Conservation (phyloP, 2,329 filamentous ascomycete genomes). For the Penicillium sp. region DNA sequence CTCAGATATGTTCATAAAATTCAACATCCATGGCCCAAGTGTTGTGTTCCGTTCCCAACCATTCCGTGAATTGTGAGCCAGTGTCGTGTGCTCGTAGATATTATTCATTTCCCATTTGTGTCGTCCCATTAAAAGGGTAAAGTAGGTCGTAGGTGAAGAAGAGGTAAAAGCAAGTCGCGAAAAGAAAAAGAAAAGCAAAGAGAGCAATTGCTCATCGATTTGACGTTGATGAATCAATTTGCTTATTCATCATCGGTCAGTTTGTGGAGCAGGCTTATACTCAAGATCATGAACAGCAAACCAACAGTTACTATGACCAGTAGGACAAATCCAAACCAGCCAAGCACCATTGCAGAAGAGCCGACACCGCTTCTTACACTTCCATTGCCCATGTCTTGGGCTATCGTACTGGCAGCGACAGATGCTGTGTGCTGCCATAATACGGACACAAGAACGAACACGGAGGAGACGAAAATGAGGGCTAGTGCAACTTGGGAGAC, state of each 20-base stretch:
- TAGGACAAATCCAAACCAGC: slow-evolving; percentile 94
- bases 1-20: slow-evolving; percentile 20
- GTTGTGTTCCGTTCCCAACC: slow-evolving; percentile 18
- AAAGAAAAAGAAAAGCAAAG: slow-evolving; percentile 13
- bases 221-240: background rate
- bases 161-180: slow-evolving; percentile 6
- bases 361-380: slow-evolving; percentile 83
- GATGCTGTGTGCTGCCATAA: slow-evolving; percentile 79
- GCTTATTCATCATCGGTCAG: slow-evolving; percentile 45
- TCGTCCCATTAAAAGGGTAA: slow-evolving; percentile 20
- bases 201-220: background rate
- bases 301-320: slow-evolving; percentile 96
- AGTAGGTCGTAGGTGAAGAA: slow-evolving; percentile 9
- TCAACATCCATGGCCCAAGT: slow-evolving; percentile 13
- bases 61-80: slow-evolving; percentile 14
- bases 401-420: slow-evolving; percentile 89
- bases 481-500: slow-evolving; percentile 91
- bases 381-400: slow-evolving; percentile 88
- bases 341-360: slow-evolving; percentile 93
- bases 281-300: slow-evolving; percentile 91
- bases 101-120: slow-evolving; percentile 28
- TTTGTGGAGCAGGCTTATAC: slow-evolving; percentile 74
- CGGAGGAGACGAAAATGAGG: slow-evolving; percentile 74
- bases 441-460: slow-evolving; percentile 65
- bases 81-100: slow-evolving; percentile 17